Conservation (phyloP, 2,329 filamentous ascomycete species). For the Xylariales sp. region DNA sequence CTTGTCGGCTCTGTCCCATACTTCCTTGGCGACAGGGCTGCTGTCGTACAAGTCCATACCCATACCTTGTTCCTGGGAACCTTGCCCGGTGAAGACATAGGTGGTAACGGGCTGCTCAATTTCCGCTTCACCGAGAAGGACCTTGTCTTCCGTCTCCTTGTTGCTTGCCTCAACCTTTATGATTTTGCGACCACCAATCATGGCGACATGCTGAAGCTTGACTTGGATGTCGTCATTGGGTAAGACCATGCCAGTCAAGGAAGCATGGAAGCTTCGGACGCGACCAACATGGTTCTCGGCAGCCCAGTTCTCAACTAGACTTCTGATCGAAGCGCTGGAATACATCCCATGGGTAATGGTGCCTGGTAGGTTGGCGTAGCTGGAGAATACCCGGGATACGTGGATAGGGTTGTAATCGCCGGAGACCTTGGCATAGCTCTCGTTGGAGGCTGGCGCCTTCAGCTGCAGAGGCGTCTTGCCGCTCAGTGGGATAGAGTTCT, state of each 20-base stretch:
- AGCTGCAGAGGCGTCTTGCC: conserved; percentile 85
- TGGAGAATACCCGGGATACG: conserved; percentile 93
- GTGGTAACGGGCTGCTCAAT: conserved; percentile 95
- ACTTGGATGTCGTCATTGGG: conserved; percentile 94
- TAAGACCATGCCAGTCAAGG: conserved; percentile 96
- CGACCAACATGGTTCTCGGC: conserved; percentile 98
- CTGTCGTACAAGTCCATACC: conserved; percentile 97
- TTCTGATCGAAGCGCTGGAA: conserved; percentile 92
- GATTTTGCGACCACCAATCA: conserved; percentile 98
- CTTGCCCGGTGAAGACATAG: conserved; percentile 97
- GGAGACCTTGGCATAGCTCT: conserved; percentile 95
- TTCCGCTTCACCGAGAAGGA: conserved; percentile 90
- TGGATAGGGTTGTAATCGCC: conserved; percentile 99
- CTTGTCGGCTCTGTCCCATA: conserved; percentile 96
- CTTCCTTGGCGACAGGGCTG: conserved; percentile 90
- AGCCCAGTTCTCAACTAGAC: conserved; percentile 96
- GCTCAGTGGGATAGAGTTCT: conserved; percentile 92
- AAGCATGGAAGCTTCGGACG: conserved; percentile 94
- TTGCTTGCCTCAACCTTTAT: conserved; percentile 98
- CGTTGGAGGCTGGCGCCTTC: conserved; percentile 90
- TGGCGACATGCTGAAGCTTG: conserved; percentile 92
- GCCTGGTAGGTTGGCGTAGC: conserved; percentile 89
- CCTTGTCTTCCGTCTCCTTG: conserved; percentile 93
- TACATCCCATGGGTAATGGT: conserved; percentile 99
- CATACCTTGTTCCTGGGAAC: conserved; percentile 98